A percentile compares a stretch with the other conserved stretches of the same genome.
These are phyloP conservation scores for Microbotryomycetes sp. DNA, from an alignment of 1,284 basidiomycete genomes.

Conservation along the genomic window DNA sequence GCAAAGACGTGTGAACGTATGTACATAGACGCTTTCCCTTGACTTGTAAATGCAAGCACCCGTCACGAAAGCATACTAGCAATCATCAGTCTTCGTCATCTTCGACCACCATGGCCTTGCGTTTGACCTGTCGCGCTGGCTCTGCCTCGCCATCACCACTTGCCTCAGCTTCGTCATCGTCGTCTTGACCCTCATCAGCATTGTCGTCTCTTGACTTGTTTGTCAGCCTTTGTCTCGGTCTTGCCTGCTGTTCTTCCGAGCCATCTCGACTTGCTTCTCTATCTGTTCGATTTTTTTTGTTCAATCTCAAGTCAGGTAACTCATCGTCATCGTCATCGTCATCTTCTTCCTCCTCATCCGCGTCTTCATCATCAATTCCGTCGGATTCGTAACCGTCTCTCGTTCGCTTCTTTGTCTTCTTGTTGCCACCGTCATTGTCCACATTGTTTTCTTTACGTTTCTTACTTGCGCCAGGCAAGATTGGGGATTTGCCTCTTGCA, in stretches of 20 bases:
- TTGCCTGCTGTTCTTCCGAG: neutral
- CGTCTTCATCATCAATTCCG: constrained; percentile 1
- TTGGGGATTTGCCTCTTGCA: neutral
- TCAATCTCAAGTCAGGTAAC: constrained; percentile 6
- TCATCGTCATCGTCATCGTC: constrained; percentile 9
- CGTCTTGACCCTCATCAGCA: neutral
- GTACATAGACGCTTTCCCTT: neutral
- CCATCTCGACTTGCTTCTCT: constrained; percentile 1
- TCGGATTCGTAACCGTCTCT: constrained; percentile 5
- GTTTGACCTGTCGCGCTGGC: neutral
- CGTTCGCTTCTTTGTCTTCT: neutral
- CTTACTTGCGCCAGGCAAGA: neutral
- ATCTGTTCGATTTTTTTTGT: constrained; percentile 6
- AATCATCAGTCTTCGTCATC: constrained; percentile 4
- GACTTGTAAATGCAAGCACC: neutral
- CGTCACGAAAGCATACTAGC: neutral
- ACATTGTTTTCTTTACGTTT: neutral
- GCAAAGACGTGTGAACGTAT: too few relatives aligned
- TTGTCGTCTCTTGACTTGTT: neutral
- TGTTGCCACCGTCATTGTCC: neutral
- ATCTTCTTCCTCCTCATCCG: neutral
- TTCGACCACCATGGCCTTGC: neutral
- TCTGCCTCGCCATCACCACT: constrained; percentile 1
- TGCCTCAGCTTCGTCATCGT: constrained; percentile 6
- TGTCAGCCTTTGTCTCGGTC: neutral